A percentile compares a stretch with the other conserved stretches of the same genome.
Conservation (phyloP, 2,329 filamentous ascomycete genomes). For the Eutypa lata region DNA sequence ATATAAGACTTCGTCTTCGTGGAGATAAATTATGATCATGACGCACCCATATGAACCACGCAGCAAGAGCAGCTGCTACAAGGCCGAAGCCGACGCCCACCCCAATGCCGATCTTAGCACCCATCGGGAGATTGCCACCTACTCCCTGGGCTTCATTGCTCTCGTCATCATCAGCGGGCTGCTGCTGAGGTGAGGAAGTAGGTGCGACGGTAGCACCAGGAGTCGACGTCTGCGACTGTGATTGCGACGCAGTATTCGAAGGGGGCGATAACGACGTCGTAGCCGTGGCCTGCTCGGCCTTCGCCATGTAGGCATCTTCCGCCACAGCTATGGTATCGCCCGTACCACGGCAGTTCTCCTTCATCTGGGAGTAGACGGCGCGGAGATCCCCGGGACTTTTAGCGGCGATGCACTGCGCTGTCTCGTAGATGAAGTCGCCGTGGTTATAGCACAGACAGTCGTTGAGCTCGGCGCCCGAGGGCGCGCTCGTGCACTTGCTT, state of each 20-base stretch:
- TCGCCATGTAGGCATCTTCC: constrained; percentile 38
- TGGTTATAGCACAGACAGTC: constrained; percentile 48
- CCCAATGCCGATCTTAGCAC: constrained; percentile 38
- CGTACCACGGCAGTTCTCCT: constrained; percentile 40
- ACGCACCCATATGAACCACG: constrained; percentile 28
- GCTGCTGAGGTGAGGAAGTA: constrained; percentile 6
- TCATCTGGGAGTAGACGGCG: constrained; percentile 42
- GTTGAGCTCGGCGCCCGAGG: constrained; percentile 39
- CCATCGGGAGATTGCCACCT: constrained; percentile 27
- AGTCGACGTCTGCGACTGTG: constrained; percentile 10
- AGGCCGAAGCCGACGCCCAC: constrained; percentile 32
- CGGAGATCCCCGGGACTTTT: constrained; percentile 34
- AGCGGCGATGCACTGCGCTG: constrained; percentile 44
- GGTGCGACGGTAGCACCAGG: constrained; percentile 11
- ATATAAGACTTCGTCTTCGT: too few species aligned
- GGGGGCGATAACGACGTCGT: too few species aligned
- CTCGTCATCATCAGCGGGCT: constrained; percentile 8
- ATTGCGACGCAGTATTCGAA: constrained; percentile 8
- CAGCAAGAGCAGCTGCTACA: constrained; percentile 17
- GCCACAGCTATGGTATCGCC: constrained; percentile 40
- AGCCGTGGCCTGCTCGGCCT: constrained; percentile 22
- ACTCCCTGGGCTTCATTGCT: constrained; percentile 5
- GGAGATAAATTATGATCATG: constrained; percentile 2
- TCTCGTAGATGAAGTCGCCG: constrained; percentile 45
- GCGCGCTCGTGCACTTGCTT: constrained; percentile 38